These are phyloP conservation scores for Podaxis sp. DNA, from an alignment of 768 basidiomycete species.

Conservation along the genomic window DNA sequence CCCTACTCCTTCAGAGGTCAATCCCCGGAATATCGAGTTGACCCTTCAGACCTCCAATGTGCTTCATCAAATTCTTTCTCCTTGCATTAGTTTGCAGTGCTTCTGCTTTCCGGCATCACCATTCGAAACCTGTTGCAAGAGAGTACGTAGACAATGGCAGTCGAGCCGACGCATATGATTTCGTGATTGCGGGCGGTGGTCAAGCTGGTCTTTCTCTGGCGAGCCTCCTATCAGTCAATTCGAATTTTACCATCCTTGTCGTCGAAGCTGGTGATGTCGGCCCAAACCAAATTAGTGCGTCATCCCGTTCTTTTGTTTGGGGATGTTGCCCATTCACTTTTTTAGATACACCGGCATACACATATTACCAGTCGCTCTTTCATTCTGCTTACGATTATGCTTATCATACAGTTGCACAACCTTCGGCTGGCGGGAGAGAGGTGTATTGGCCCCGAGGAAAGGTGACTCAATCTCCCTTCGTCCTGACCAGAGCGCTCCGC, in stretches of 20 bases:
- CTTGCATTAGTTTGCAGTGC: background rate
- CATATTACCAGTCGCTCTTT: conserved; percentile 49
- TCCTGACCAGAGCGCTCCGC: background rate
- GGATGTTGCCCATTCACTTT: background rate
- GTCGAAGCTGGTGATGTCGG: conserved; percentile 42
- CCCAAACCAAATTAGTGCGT: conserved; percentile 35
- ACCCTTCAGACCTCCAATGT: background rate
- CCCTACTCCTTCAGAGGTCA: background rate
- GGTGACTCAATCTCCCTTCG: conserved; percentile 22
- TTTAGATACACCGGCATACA: conserved; percentile 44
- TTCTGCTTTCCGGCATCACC: background rate
- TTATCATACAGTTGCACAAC: conserved; percentile 46
- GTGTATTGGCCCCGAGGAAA: conserved; percentile 61
- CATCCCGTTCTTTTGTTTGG: background rate
- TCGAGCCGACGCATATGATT: conserved; percentile 27
- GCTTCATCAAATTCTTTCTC: background rate
- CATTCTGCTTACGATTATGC: conserved; percentile 50
- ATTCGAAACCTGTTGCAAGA: background rate
- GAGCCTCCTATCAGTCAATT: conserved; percentile 30
- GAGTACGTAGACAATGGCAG: conserved; percentile 12
- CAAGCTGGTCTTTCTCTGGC: conserved; percentile 33
- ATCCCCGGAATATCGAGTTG: background rate
- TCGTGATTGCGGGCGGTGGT: conserved; percentile 31
- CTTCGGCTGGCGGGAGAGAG: conserved; percentile 34
- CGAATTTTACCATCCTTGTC: conserved; percentile 30